Evolutionary conservation across 805 yeast genomes (phyloP), one percentile per base, ranked within the genome.

Genomic region (Candida tibetensis): DNA sequence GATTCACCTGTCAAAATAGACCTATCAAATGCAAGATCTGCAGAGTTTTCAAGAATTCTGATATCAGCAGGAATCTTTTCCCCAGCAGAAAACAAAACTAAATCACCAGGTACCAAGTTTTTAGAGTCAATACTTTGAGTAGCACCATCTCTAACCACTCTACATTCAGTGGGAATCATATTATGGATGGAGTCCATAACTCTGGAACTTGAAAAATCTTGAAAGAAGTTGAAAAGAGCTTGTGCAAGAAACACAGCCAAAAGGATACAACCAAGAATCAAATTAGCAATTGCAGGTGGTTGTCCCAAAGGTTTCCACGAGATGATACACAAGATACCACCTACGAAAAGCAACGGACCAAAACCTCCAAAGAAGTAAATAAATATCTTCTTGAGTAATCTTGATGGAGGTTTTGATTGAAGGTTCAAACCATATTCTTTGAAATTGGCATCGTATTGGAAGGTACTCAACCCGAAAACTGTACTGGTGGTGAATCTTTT

Each of bases 1-100:
- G 78, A 69, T 47, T 72, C 77, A 47, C 79, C 79, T 9, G 79
- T 73, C 26, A 73, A 58, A 12, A 72, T 60, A 12, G 77, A 60
- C 41, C 73, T 58, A 47, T 73, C 79, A 47, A 72, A 69, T 14
- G 66, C 47, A 28, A 73, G 58, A 29, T 69, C 67, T 16, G 56
- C 52, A 17, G 71, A 61, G 21, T 54, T 37, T 7, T 62, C 59
- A 17, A 62, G 45, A 22, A 73, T 58, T 51, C 77, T 58, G 34
- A 71, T 53, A 50, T 73, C 79, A 13, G 78, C 77, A 10, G 77
- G 71, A 3, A 72, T 50, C 44, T 70, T 71, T 26, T 60, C 55
- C 17, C 76, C 75, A 15, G 63, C 55, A 12, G 48, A 41, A 26
- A 74, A 46, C 16, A 52, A 40, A 3, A 73, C 55, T 14, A 72